These are phyloP conservation scores for Schoenoplectus tabernaemontani DNA, from an alignment of 202 grass and related monocot genomes.

Conservation along the genomic window DNA sequence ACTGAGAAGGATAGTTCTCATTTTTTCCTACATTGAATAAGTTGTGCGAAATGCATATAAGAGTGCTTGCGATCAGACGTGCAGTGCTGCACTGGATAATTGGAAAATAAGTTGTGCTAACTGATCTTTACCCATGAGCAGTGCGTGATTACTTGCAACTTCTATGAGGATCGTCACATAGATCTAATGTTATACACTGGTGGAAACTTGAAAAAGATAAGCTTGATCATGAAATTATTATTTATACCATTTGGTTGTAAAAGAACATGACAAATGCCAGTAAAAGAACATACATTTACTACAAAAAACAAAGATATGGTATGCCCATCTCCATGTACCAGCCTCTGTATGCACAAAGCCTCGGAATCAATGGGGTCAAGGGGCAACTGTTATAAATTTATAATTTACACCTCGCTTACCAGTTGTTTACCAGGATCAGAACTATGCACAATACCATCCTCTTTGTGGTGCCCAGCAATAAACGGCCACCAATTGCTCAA, in stretches of 20 bases:
- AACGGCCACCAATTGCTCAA: constrained; percentile 68
- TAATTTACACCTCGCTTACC: constrained; percentile 40
- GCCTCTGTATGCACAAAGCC: constrained; percentile 6
- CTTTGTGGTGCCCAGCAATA: constrained; percentile 32
- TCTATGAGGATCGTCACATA: no score
- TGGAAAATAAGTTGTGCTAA: no score
- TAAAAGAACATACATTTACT: background rate
- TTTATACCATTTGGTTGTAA: background rate
- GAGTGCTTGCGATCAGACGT: no score
- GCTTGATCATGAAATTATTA: constrained; percentile 4
- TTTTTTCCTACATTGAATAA: no score
- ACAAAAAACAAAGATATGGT: constrained; percentile 6
- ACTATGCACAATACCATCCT: constrained; percentile 18
- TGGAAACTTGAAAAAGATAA: background rate
- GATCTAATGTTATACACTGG: background rate
- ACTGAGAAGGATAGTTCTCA: no score
- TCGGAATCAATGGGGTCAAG: background rate
- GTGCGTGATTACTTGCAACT: no score
- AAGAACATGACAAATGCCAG: background rate
- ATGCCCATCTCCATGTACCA: background rate
- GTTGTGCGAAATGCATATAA: no score
- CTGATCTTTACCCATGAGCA: no score
- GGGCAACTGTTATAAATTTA: constrained; percentile 29
- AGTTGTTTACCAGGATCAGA: constrained; percentile 41
- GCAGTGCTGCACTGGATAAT: no score